Conservation (phyloP, 2,329 filamentous ascomycete species). For the Pyrenochaeta sp. region DNA sequence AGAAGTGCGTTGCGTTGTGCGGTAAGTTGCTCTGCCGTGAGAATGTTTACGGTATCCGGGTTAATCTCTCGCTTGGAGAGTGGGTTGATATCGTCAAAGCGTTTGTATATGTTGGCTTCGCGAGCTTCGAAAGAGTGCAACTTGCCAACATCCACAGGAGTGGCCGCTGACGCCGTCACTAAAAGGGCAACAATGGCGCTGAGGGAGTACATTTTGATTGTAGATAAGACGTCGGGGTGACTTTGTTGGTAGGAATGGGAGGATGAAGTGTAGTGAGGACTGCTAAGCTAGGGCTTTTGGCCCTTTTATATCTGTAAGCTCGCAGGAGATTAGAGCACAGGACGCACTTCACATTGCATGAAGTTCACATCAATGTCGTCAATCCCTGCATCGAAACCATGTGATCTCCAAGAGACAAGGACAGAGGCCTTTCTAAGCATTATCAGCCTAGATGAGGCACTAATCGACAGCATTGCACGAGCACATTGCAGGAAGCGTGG, state of each 20-base stretch:
- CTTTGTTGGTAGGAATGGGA: background rate
- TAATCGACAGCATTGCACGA: background rate
- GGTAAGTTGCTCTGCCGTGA: constrained; percentile 20
- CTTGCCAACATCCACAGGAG: constrained; percentile 12
- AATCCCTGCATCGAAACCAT: no score
- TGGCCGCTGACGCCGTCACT: constrained; percentile 11
- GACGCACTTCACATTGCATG: background rate
- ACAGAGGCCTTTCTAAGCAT: background rate
- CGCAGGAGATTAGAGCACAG: no score
- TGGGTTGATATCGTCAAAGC: constrained; percentile 8
- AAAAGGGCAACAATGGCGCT: constrained; percentile 13
- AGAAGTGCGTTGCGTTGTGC: constrained; percentile 22
- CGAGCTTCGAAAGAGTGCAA: constrained; percentile 4
- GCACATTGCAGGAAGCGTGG: background rate
- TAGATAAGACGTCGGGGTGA: background rate
- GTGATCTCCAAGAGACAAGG: background rate
- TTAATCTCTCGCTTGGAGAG: constrained; percentile 19
- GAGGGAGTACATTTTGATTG: constrained; percentile 14
- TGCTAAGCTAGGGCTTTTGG: no score
- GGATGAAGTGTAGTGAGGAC: background rate
- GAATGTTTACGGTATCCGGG: constrained; percentile 24
- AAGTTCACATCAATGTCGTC: no score
- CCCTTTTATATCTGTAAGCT: background rate
- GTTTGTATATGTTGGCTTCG: constrained; percentile 6
- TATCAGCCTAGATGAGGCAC: no score